Base-by-base conservation (phyloP, 768 basidiomycete species). In the Rubroboletus pulcherrimus region DNA sequence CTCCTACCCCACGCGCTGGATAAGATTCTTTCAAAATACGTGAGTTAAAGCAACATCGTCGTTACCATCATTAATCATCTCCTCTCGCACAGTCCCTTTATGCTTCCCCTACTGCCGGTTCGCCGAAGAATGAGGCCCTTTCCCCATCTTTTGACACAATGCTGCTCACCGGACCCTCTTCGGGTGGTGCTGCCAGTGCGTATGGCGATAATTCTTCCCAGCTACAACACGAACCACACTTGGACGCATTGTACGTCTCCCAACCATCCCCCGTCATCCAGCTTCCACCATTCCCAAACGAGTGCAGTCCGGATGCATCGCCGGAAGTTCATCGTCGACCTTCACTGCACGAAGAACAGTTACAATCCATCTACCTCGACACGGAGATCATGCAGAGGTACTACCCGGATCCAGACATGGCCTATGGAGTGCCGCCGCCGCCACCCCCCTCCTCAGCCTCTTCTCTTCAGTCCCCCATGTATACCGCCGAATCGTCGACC, bases 11-110 rank as follows among this genome's bases (percentile, higher is more conserved):
- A 84, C 59, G 88, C 89, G 0, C 70, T 92, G 50, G 85, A 88
- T 45, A 91, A 90, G 70, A 89, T 91, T 55, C 76, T 91, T 21
- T 84, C 86, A 4, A 90, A 90, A 91, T 92, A 91, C 66, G 90
- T 91, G 63, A 62, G 87, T 77, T 26, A 0, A 5, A 24, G 5
- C 31, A 40, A 48, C 53, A 15, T 42, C n/a, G 48, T 41, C 31
- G 11, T 45, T 24, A 21, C 46, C 10, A 45, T 41, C 4, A 17
- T 39, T 53, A 14, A 67, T 15, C 34, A 26, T 29, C 10, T 50
- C 34, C 46, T 21, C 55, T 51, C 45, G 21, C 52, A 6, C 54
- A 82, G 81, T 80, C 81, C 7, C 74, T 83, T 48, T 80, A 77
- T 56, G 72, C 75, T 2, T 73, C 78, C n/a, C 65, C 74, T 7